These are phyloP conservation scores for Teunomyces kruisii DNA, from an alignment of 805 yeast genomes.

Conservation along the genomic window DNA sequence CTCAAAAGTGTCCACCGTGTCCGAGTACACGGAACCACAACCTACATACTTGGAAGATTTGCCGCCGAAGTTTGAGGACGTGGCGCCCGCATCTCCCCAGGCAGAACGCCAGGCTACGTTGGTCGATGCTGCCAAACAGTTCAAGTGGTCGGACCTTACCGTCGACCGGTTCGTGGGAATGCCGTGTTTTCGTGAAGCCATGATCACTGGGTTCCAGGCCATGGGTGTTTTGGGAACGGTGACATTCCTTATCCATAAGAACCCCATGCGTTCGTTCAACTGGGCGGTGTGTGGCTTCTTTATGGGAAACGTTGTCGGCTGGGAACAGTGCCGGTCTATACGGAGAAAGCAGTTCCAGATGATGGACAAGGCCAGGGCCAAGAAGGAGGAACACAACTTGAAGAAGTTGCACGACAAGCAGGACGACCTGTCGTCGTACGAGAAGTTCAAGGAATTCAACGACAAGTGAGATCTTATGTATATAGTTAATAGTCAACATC, in stretches of 20 bases:
- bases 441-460: constrained; percentile 15
- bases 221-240: constrained; percentile 69
- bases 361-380: constrained; percentile 66
- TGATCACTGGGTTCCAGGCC: constrained; percentile 69
- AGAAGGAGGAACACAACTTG: constrained; percentile 32
- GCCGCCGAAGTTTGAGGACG: constrained; percentile 51
- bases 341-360: constrained; percentile 65
- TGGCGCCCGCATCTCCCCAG: constrained; percentile 15
- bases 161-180: constrained; percentile 52
- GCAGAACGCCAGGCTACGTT: constrained; percentile 6
- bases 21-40: constrained; percentile 19
- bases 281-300: constrained; percentile 84
- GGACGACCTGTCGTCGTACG: constrained; percentile 9
- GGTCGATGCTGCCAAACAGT: constrained; percentile 42
- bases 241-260: constrained; percentile 65
- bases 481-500: constrained; percentile 1
- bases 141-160: constrained; percentile 52
- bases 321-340: constrained; percentile 87
- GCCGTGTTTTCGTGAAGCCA: constrained; percentile 82
- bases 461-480: constrained; percentile 1
- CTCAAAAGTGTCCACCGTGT: constrained; percentile 36
- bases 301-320: constrained; percentile 77
- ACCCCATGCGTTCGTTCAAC: constrained; percentile 61
- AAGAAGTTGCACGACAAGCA: constrained; percentile 27
- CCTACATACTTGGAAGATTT: constrained; percentile 48